Percentiles rank a stretch among this genome's conserved stretches.
These are phyloP conservation scores for Chaetomium strumarium DNA, from an alignment of 2,329 filamentous ascomycete genomes.

Conservation along the genomic window DNA sequence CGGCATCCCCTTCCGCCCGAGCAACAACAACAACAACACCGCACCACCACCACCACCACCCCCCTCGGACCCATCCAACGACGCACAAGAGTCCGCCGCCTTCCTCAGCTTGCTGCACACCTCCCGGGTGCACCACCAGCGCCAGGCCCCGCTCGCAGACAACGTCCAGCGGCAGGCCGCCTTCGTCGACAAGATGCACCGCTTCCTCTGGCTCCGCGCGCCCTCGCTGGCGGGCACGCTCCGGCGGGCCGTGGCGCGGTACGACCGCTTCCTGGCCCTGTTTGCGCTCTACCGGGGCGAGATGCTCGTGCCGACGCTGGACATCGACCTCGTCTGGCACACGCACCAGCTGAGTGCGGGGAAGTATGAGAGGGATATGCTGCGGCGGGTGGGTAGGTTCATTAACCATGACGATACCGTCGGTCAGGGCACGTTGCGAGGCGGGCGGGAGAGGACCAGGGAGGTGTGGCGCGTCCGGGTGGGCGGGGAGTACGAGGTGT, in stretches of 20 bases:
- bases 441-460: slow-evolving; percentile 27
- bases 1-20: no score
- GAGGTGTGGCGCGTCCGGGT: background rate
- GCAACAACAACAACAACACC: no score
- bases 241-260: background rate
- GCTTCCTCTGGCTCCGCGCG: background rate
- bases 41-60: no score
- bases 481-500: slow-evolving; percentile 8
- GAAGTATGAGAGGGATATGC: slow-evolving; percentile 25
- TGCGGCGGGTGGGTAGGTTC: slow-evolving; percentile 22
- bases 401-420: slow-evolving; percentile 38
- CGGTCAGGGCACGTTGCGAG: slow-evolving; percentile 15
- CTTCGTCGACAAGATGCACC: slow-evolving; percentile 38
- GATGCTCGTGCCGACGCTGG: background rate
- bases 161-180: slow-evolving; percentile 33
- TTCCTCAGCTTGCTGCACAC: background rate
- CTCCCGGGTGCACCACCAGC: background rate
- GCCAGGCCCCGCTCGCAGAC: slow-evolving; percentile 21
- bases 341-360: background rate
- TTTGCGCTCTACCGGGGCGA: background rate
- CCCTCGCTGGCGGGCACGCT: background rate
- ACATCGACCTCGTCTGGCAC: slow-evolving; percentile 4
- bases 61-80: background rate
- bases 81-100: background rate
- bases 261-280: background rate